Conservation (phyloP, 805 yeast species). For the Wickerhamomyces strasburgensis region DNA sequence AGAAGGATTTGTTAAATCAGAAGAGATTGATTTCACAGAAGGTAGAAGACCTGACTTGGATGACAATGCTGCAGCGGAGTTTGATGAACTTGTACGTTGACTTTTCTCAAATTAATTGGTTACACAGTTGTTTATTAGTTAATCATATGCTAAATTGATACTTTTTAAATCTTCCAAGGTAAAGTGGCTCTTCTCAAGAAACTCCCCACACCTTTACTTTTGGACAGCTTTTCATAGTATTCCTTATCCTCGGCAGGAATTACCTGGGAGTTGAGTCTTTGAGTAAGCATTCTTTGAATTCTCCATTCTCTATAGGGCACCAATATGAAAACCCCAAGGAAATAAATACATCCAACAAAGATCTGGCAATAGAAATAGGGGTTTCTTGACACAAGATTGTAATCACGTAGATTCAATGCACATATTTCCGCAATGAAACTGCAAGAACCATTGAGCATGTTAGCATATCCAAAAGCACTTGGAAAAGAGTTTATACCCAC, state of each 20-base stretch:
- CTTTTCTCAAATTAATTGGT: too few relatives aligned
- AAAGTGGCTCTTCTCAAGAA: constrained; percentile 14
- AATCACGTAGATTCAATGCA: constrained; percentile 43
- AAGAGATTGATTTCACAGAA: constrained; percentile 42
- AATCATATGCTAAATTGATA: background rate
- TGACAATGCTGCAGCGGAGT: constrained; percentile 7
- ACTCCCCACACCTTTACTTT: constrained; percentile 3
- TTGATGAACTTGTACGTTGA: too few relatives aligned
- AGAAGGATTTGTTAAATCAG: constrained; percentile 32
- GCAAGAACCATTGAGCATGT: constrained; percentile 26
- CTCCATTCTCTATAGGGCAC: constrained; percentile 48
- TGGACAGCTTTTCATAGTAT: background rate
- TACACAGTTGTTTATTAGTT: background rate
- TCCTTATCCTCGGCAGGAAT: constrained; percentile 1
- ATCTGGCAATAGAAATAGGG: constrained; percentile 60
- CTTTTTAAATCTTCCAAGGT: constrained; percentile 6
- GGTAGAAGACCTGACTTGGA: constrained; percentile 43
- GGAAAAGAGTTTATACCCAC: constrained; percentile 33
- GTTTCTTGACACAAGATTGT: constrained; percentile 18
- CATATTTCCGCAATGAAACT: constrained; percentile 48
- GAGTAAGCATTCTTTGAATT: constrained; percentile 36
- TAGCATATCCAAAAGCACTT: constrained; percentile 35
- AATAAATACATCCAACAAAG: constrained; percentile 48
- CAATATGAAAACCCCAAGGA: constrained; percentile 38
- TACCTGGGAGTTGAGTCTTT: constrained; percentile 9